phyloP scores from a whole-genome alignment of 2,329 filamentous ascomycete species.

The Fusarium sp. region DNA sequence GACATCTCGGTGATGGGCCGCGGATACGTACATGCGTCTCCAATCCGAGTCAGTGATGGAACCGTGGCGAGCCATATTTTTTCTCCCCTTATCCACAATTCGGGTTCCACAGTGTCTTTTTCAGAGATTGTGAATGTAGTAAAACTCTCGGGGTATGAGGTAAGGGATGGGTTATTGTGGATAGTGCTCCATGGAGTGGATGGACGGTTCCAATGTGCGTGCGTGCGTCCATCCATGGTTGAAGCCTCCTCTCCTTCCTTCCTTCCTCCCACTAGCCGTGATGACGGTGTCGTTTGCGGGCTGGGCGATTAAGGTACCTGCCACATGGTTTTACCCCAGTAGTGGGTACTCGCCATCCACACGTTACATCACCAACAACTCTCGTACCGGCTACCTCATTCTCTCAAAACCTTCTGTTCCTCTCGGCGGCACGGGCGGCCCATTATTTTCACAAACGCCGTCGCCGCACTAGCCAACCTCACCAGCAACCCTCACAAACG shows the following conservation, averaged over 20 bases:
- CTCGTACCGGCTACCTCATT: neutral
- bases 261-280: slow-evolving; percentile 6
- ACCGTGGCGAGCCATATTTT: slow-evolving; percentile 40
- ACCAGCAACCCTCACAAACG: slow-evolving; percentile 23
- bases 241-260: neutral
- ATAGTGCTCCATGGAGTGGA: neutral
- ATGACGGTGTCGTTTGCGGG: slow-evolving; percentile 35
- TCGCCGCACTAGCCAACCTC: slow-evolving; percentile 38
- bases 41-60: slow-evolving; percentile 42
- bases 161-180: slow-evolving; percentile 29
- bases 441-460: slow-evolving; percentile 36
- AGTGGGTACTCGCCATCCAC: slow-evolving; percentile 13
- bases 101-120: slow-evolving; percentile 39
- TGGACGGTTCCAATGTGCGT: slow-evolving; percentile 1
- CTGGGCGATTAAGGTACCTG: slow-evolving; percentile 35
- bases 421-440: slow-evolving; percentile 41
- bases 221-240: neutral
- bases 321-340: slow-evolving; percentile 14
- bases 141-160: slow-evolving; percentile 41
- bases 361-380: neutral
- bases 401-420: slow-evolving; percentile 15
- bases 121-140: slow-evolving; percentile 8
- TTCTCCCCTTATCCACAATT: slow-evolving; percentile 40
- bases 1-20: slow-evolving; percentile 39
- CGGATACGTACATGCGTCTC: slow-evolving; percentile 35